phyloP scores from a whole-genome alignment of 164 flowering plant genomes.

The Magnolia kwangsiensis region DNA sequence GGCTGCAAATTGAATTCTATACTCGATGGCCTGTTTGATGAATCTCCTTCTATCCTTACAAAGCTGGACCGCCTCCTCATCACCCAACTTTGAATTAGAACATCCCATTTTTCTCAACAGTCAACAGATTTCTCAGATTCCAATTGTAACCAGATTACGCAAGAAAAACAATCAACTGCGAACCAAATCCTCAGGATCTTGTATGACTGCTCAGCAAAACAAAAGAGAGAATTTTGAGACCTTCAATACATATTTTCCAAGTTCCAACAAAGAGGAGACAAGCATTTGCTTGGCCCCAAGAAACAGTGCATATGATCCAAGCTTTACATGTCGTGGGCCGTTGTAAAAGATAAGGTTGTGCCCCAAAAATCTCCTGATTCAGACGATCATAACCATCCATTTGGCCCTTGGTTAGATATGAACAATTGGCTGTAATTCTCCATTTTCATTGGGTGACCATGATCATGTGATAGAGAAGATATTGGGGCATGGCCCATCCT shows the following conservation, averaged over 20 bases:
- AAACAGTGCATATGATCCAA: too few relatives aligned
- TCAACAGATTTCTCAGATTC: constrained; percentile 37
- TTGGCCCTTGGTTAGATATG: too few relatives aligned
- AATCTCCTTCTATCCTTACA: constrained; percentile 83
- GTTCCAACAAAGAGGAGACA: not conserved
- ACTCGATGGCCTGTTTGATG: constrained; percentile 85
- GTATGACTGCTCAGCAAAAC: constrained; percentile 18
- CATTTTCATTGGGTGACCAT: too few relatives aligned
- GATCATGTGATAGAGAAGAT: too few relatives aligned
- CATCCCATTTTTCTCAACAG: constrained; percentile 71
- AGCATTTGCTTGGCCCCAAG: too few relatives aligned
- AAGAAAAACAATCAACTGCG: constrained; percentile 7
- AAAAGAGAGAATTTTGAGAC: not conserved
- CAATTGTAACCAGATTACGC: constrained; percentile 28
- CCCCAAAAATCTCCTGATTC: too few relatives aligned
- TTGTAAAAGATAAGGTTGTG: too few relatives aligned
- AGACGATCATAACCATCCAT: too few relatives aligned
- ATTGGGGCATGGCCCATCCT: too few relatives aligned
- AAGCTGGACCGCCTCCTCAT: constrained; percentile 84
- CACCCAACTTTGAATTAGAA: constrained; percentile 78
- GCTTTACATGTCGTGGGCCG: too few relatives aligned
- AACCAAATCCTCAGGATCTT: constrained; percentile 44
- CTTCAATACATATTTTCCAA: not conserved
- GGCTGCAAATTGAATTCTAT: constrained; percentile 60
- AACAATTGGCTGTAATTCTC: too few relatives aligned